These are phyloP conservation scores for Ananas comosus DNA, from an alignment of 176 grass and related monocot species.

Conservation along the genomic window DNA sequence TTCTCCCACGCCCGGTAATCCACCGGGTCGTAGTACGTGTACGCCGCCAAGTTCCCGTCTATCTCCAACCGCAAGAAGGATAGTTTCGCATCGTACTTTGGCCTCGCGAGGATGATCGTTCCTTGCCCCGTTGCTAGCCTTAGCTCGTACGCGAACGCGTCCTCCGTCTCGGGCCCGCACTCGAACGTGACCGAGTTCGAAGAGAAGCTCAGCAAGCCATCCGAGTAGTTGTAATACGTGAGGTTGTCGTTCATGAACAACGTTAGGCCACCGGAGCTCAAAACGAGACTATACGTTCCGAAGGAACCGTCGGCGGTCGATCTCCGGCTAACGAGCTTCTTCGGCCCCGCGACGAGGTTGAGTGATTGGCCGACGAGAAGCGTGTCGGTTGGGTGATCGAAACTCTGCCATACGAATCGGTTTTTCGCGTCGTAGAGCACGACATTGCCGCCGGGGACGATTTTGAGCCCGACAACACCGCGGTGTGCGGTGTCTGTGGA, in stretches of 20 bases:
- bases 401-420: slow-evolving; percentile 31
- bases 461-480: slow-evolving; percentile 27
- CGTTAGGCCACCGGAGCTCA: slow-evolving; percentile 9
- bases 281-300: slow-evolving; percentile 6
- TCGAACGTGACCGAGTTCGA: slow-evolving; percentile 19
- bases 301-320: slow-evolving; percentile 18
- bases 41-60: slow-evolving; percentile 31
- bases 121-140: neutral
- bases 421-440: slow-evolving; percentile 27
- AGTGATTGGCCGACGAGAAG: slow-evolving; percentile 31
- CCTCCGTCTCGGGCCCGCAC: slow-evolving; percentile 22
- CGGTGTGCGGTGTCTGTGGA: slow-evolving; percentile 20
- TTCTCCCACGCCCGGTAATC: slow-evolving; percentile 27
- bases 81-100: slow-evolving; percentile 35
- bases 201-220: slow-evolving; percentile 18
- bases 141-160: slow-evolving; percentile 26
- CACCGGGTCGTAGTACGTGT: slow-evolving; percentile 41
- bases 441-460: slow-evolving; percentile 27
- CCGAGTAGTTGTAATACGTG: slow-evolving; percentile 40
- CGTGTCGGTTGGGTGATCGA: slow-evolving; percentile 37
- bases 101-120: slow-evolving; percentile 12
- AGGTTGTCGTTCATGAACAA: slow-evolving; percentile 17
- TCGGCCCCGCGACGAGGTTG: neutral
- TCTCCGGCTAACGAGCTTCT: slow-evolving; percentile 23
- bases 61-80: slow-evolving; percentile 29